Percentiles rank a stretch among this genome's conserved stretches.
Evolutionary conservation across 345 rosid species (phyloP).

Genomic region (Bruguiera gymnorhiza): DNA sequence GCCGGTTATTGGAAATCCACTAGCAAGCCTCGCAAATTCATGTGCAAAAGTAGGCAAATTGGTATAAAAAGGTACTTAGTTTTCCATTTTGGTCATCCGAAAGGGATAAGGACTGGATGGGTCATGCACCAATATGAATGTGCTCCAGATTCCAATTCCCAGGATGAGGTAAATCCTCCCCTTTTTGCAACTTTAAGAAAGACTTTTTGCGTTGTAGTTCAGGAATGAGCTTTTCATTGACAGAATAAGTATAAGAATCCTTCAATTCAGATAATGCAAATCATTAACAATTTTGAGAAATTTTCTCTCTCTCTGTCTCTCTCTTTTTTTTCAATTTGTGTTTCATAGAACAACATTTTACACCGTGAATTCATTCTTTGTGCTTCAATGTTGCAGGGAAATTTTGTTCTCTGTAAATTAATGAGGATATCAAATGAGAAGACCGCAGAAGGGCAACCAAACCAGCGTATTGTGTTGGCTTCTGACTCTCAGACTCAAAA

Average conservation of each 20-base stretch:
- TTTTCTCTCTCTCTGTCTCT: neutral
- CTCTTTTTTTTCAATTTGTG: neutral
- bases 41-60: conserved; percentile 1
- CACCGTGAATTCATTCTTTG: conserved; percentile 1
- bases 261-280: no score
- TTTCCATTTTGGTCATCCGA: conserved; percentile 24
- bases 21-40: conserved; percentile 26
- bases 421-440: conserved; percentile 16
- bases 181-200: no score
- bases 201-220: no score
- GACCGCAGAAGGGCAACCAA: neutral
- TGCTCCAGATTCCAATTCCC: conserved; percentile 5
- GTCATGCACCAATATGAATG: conserved; percentile 37
- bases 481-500: neutral
- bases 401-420: conserved; percentile 32
- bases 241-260: no score
- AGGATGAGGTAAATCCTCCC: conserved; percentile 9
- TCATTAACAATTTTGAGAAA: no score
- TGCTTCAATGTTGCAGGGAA: conserved; percentile 19
- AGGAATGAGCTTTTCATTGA: no score
- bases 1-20: conserved; percentile 59
- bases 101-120: conserved; percentile 24
- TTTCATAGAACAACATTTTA: neutral
- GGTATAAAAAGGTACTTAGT: conserved; percentile 45
- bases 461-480: neutral